Percentiles rank a stretch among this genome's conserved stretches.
Conservation (phyloP, 1,284 basidiomycete genomes). For the Pseudomicrostroma phylloplanum region DNA sequence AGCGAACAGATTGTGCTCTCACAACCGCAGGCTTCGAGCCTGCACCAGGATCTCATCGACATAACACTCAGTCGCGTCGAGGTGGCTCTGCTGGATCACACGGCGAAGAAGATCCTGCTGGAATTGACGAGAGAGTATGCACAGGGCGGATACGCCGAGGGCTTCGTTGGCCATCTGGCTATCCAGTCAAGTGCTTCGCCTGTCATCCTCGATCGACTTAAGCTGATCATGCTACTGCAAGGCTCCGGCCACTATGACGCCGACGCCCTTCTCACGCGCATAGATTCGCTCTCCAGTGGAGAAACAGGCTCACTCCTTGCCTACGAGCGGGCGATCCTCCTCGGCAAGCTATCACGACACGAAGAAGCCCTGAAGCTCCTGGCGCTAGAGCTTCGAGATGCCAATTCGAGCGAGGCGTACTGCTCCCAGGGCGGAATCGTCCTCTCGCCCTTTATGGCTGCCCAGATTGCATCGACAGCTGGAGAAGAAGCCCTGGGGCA, state of each 20-base stretch:
- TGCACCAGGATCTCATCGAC: constrained; percentile 27
- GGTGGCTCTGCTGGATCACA: constrained; percentile 5
- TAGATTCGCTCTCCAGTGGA: background rate
- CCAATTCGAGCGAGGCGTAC: constrained; percentile 38
- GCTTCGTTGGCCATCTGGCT: constrained; percentile 36
- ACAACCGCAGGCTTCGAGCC: constrained; percentile 23
- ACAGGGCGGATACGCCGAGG: constrained; percentile 30
- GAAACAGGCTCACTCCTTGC: constrained; percentile 13
- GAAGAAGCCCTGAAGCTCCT: constrained; percentile 30
- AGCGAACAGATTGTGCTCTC: constrained; percentile 39
- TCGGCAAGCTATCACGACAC: constrained; percentile 28
- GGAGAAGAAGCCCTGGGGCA: constrained; percentile 7
- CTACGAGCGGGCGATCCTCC: constrained; percentile 33
- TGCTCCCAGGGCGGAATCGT: constrained; percentile 36
- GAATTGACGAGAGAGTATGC: constrained; percentile 22
- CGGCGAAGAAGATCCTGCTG: background rate
- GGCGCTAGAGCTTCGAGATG: constrained; percentile 30
- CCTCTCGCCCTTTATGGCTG: constrained; percentile 28
- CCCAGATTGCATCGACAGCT: constrained; percentile 22
- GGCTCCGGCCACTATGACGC: constrained; percentile 29
- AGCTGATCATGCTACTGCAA: constrained; percentile 35
- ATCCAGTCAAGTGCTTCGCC: constrained; percentile 19
- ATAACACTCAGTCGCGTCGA: constrained; percentile 5
- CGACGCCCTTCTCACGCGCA: constrained; percentile 10
- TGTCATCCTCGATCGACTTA: constrained; percentile 24